phyloP scores from a whole-genome alignment of 306 rosid species.

The Cucurbita maxima region DNA sequence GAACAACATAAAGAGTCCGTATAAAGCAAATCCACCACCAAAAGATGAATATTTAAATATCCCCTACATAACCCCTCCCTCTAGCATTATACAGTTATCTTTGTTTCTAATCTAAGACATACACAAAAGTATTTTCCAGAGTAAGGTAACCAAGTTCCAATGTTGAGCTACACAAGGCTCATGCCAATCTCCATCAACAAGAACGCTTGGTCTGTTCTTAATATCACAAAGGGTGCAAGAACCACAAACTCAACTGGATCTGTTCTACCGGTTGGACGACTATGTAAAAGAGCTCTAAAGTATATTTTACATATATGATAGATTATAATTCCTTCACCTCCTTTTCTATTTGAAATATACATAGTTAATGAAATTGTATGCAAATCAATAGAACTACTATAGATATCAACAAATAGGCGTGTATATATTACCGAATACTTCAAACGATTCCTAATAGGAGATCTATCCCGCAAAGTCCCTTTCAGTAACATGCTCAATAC shows the following conservation, averaged over 20 bases:
- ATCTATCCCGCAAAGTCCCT: conserved; percentile 29
- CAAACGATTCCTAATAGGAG: conserved; percentile 34
- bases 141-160: not conserved
- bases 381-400: not conserved
- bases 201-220: not conserved
- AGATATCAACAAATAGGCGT: not conserved
- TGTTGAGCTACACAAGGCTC: not conserved
- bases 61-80: not conserved
- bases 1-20: not conserved
- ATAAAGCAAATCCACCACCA: not conserved
- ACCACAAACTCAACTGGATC: not conserved
- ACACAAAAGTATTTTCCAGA: not conserved
- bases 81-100: not conserved
- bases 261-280: too few species aligned
- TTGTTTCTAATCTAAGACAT: not conserved
- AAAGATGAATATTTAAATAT: not conserved
- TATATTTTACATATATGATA: not conserved
- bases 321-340: not conserved
- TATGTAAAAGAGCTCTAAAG: not conserved
- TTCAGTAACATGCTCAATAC: conserved; percentile 44
- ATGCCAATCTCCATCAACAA: not conserved
- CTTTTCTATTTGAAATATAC: not conserved
- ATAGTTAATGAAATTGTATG: not conserved
- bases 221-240: not conserved
- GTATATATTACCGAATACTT: conserved; percentile 41